Evolutionary conservation across 2,329 filamentous ascomycete genomes (phyloP), one percentile per base, ranked within the genome.

Genomic region (Cytospora chrysosperma): DNA sequence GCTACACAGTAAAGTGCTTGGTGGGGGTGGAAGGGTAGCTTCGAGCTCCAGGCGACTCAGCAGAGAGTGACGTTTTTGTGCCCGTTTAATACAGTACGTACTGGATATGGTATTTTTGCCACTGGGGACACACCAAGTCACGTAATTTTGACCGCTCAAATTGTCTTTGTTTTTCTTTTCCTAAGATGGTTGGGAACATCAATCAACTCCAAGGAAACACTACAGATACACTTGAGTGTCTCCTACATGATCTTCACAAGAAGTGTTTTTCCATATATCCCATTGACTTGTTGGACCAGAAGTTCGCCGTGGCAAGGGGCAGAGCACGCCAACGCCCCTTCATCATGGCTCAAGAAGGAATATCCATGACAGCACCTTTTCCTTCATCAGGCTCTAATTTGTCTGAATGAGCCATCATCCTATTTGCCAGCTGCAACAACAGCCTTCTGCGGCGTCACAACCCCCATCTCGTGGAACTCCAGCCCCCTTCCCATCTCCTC

Each of bases 391-490:
- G 12, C 19, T 17, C 47, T 27, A n/a, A 19, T 26, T 17, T 24
- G 13, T 21, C 8, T 19, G 24, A n/a, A 24, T 4, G 26, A 24
- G 4, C 37, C n/a, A n/a, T n/a, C 37, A 17, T 5, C 47, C 27
- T 62, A 65, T 56, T 43, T 54, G 13, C 40, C 43, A 13, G 59
- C 7, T 37, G 24, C 47, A 21, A 21, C 19, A 13, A 26, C 19
- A 32, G 30, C 61, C 37, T 61, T 53, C 13, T 61, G 54, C 30
- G 64, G 61, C 2, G 55, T 50, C n/a, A 65, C 64, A 12, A 65
- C 50, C 4, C 58, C 54, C 57, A 65, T 40, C 61, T 65, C 64
- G 26, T 65, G 64, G n/a, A 51, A 52, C 37, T 60, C 60, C 15
- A 30, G 24, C 12, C 27, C 52, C 9, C 56, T 52, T 1, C 37